These are phyloP conservation scores for Carpinus viminea DNA, from an alignment of 306 rosid genomes.

Conservation along the genomic window DNA sequence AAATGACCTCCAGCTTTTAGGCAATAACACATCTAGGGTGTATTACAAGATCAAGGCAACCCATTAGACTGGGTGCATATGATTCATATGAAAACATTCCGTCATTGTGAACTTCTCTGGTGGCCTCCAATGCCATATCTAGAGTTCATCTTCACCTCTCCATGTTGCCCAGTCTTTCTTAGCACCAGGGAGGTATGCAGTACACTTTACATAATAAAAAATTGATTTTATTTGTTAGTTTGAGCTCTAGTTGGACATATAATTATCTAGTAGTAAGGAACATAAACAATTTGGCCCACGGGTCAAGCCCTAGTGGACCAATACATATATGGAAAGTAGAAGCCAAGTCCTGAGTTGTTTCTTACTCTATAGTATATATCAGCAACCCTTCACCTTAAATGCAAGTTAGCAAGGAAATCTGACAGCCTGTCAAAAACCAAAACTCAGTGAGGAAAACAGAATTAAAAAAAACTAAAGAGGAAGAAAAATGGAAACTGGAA, in stretches of 20 bases:
- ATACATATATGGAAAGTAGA: slow-evolving; percentile 15
- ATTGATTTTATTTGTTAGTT: neutral
- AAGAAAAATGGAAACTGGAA: slow-evolving; percentile 1
- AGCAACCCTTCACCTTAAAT: slow-evolving; percentile 57
- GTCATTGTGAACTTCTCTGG: neutral
- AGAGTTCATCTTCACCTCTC: too few relatives aligned
- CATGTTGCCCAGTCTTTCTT: neutral
- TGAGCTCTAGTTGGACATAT: neutral
- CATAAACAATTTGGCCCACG: neutral
- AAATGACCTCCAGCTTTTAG: neutral
- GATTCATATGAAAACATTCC: neutral
- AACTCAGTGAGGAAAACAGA: slow-evolving; percentile 2
- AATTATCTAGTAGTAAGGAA: neutral
- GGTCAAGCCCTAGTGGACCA: neutral
- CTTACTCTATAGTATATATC: slow-evolving; percentile 47
- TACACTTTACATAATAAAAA: neutral
- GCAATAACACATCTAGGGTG: neutral
- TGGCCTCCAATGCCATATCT: neutral
- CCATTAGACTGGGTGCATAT: neutral
- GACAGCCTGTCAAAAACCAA: slow-evolving; percentile 70
- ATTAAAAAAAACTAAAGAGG: slow-evolving; percentile 4
- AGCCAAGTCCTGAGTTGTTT: slow-evolving; percentile 17
- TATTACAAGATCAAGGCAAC: neutral
- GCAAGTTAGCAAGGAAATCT: slow-evolving; percentile 77
- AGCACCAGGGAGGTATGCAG: neutral